A percentile compares a stretch with the other conserved stretches of the same genome.
Conservation (phyloP, 441 rosid genomes). For the Gossypium schwendimanii region DNA sequence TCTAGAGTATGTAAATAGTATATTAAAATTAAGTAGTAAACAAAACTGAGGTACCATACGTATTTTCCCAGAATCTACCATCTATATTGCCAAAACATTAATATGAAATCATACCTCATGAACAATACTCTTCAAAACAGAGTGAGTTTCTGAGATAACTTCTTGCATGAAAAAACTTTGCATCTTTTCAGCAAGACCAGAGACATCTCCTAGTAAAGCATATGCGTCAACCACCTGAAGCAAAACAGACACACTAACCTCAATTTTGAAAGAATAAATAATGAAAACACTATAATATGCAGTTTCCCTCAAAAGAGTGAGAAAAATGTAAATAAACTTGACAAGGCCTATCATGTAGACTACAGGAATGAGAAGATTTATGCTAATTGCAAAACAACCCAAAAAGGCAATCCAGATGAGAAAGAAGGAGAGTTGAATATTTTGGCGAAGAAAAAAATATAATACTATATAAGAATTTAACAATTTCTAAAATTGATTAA, state of each 20-base stretch:
- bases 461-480: background rate
- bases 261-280: background rate
- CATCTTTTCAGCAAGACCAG: conserved; percentile 95
- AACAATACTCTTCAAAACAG: conserved; percentile 58
- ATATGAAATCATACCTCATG: conserved; percentile 48
- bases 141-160: conserved; percentile 49
- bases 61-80: background rate
- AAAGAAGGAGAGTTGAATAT: background rate
- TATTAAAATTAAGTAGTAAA: background rate
- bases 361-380: background rate
- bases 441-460: background rate
- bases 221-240: conserved; percentile 88
- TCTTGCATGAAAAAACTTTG: conserved; percentile 46
- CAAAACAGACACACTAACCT: conserved; percentile 14
- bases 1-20: background rate
- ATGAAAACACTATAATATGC: conserved; percentile 10
- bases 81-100: background rate
- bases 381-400: background rate
- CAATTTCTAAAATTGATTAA: background rate
- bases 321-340: background rate
- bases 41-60: background rate
- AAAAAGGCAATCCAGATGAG: background rate
- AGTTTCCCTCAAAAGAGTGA: background rate
- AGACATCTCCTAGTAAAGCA: conserved; percentile 90
- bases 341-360: background rate